Percentiles rank a stretch among this genome's conserved stretches.
Conservation (phyloP, 352 stramenopile species). For the Plasmopara muralis region DNA sequence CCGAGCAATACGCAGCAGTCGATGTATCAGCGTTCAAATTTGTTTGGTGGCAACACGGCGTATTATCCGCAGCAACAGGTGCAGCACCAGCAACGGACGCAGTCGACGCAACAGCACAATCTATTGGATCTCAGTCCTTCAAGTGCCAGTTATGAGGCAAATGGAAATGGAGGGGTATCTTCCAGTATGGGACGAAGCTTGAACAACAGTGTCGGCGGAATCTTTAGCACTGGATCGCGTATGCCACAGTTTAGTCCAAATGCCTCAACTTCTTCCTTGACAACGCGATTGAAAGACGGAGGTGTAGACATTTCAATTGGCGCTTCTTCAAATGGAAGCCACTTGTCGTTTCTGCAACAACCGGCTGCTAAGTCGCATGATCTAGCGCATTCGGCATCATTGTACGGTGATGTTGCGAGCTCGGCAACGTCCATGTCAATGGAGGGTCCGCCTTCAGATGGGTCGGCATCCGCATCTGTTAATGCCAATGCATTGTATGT, state of each 20-base stretch:
- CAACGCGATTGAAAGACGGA: constrained; percentile 29
- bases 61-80: constrained; percentile 32
- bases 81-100: constrained; percentile 22
- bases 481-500: constrained; percentile 26
- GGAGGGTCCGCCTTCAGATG: constrained; percentile 25
- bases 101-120: constrained; percentile 5
- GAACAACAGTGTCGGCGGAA: constrained; percentile 17
- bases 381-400: constrained; percentile 17
- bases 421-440: constrained; percentile 29
- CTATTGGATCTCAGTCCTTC: constrained; percentile 5
- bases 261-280: constrained; percentile 16
- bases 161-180: constrained; percentile 12
- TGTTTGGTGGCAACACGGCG: constrained; percentile 18
- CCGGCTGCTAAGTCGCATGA: constrained; percentile 19
- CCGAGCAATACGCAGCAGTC: constrained; percentile 28
- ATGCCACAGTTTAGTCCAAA: constrained; percentile 30
- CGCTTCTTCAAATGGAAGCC: constrained; percentile 18
- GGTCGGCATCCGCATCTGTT: constrained; percentile 16
- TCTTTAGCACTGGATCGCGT: constrained; percentile 16
- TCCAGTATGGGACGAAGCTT: constrained; percentile 22
- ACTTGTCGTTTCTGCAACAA: constrained; percentile 30
- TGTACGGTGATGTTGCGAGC: constrained; percentile 28
- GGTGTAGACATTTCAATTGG: constrained; percentile 26
- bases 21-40: constrained; percentile 27
- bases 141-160: constrained; percentile 23